A percentile compares a stretch with the other conserved stretches of the same genome.
Evolutionary conservation across 192 early-diverging fungal species (phyloP).

Genomic region (Phlyctochytrium arcticum): DNA sequence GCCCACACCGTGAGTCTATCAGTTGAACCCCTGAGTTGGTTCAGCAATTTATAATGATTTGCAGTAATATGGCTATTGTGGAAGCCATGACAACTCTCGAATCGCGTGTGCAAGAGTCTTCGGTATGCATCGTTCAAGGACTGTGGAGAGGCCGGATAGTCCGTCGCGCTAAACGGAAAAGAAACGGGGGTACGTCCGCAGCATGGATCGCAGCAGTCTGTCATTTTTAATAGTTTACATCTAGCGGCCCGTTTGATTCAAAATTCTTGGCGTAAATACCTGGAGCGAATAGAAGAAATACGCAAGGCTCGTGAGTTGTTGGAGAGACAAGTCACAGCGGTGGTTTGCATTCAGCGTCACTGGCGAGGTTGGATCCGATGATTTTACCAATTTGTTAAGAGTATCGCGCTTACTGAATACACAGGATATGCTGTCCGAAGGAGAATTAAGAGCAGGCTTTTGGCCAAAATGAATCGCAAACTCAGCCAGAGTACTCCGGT

Average conservation of each 20-base stretch:
- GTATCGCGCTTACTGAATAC: too few species aligned
- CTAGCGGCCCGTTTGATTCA: neutral
- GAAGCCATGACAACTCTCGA: neutral
- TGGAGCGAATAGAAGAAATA: neutral
- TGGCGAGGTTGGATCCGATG: too few species aligned
- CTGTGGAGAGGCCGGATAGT: constrained; percentile 9
- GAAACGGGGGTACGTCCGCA: constrained; percentile 1
- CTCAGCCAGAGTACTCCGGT: too few species aligned
- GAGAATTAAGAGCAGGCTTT: too few species aligned
- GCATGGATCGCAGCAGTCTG: neutral
- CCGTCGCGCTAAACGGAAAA: neutral
- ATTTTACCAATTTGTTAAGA: too few species aligned
- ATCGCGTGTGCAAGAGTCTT: neutral
- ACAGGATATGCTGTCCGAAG: too few species aligned
- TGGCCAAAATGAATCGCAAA: too few species aligned
- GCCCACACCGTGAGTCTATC: constrained; percentile 7
- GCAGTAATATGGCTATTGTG: constrained; percentile 9
- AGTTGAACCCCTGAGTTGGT: too few species aligned
- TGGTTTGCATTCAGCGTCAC: neutral
- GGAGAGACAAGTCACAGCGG: neutral
- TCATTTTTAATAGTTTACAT: neutral
- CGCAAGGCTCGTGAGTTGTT: neutral
- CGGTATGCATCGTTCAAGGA: neutral
- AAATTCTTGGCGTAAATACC: neutral
- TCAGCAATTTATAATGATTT: too few species aligned